Conservation (phyloP, 768 basidiomycete genomes). For the Xanthoconium stramineum region DNA sequence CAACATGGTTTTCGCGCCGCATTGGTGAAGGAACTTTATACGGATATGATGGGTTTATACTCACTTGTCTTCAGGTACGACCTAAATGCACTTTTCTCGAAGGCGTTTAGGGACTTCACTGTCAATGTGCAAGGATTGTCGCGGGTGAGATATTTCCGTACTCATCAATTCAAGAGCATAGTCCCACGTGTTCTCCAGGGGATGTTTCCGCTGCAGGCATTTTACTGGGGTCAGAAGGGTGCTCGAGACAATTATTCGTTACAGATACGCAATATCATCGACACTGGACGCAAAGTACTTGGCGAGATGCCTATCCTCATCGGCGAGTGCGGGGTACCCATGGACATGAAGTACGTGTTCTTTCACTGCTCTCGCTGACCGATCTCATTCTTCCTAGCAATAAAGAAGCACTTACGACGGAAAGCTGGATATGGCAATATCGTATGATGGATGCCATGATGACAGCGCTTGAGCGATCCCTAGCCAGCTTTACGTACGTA, state of each 20-base stretch:
- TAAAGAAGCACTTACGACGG: conserved; percentile 65
- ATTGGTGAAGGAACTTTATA: conserved; percentile 49
- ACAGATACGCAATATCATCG: conserved; percentile 78
- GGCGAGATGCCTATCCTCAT: conserved; percentile 84
- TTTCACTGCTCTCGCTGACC: not conserved
- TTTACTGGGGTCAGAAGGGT: conserved; percentile 86
- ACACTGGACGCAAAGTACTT: conserved; percentile 61
- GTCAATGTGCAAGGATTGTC: conserved; percentile 94
- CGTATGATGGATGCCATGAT: conserved; percentile 96
- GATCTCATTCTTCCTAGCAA: conserved; percentile 40
- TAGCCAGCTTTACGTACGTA: conserved; percentile 84
- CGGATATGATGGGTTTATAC: not conserved
- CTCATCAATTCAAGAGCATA: not conserved
- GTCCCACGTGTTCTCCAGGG: conserved; percentile 49
- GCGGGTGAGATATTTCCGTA: conserved; percentile 46
- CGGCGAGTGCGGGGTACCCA: conserved; percentile 93
- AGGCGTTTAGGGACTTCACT: conserved; percentile 79
- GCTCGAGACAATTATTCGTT: conserved; percentile 77
- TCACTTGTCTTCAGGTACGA: conserved; percentile 67
- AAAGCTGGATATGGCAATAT: conserved; percentile 78
- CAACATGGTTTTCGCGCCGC: conserved; percentile 70
- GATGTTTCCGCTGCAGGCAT: conserved; percentile 73
- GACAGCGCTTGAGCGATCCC: conserved; percentile 69
- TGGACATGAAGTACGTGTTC: conserved; percentile 88
- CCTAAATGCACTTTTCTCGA: conserved; percentile 80